phyloP scores from a whole-genome alignment of 1,139 yeast genomes.

The Suhomyces coccinellae region DNA sequence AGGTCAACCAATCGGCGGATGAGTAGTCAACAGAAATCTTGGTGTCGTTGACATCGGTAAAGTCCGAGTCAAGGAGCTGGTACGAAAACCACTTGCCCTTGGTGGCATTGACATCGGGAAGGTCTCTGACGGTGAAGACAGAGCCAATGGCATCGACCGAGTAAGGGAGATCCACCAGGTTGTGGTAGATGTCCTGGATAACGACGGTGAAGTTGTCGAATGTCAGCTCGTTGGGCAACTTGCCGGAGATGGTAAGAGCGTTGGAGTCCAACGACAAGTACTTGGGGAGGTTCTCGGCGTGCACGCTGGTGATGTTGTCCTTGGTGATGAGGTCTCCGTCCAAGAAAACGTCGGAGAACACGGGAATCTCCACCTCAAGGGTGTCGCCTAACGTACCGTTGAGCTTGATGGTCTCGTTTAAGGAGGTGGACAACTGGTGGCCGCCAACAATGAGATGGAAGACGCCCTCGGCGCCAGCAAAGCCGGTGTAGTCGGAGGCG shows the following conservation, averaged over 20 bases:
- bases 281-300: slow-evolving; percentile 50
- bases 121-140: slow-evolving; percentile 52
- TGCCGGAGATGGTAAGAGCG: slow-evolving; percentile 54
- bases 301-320: slow-evolving; percentile 56
- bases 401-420: slow-evolving; percentile 50
- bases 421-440: slow-evolving; percentile 70
- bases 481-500: slow-evolving; percentile 79
- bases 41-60: slow-evolving; percentile 55
- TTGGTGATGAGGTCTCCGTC: slow-evolving; percentile 54
- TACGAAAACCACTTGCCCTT: slow-evolving; percentile 58
- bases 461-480: slow-evolving; percentile 65
- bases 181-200: slow-evolving; percentile 62
- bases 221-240: slow-evolving; percentile 50
- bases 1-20: slow-evolving; percentile 60
- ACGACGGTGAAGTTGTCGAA: slow-evolving; percentile 54
- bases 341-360: slow-evolving; percentile 52
- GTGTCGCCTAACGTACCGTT: slow-evolving; percentile 66
- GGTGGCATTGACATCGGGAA: slow-evolving; percentile 67
- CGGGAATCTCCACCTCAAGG: slow-evolving; percentile 61
- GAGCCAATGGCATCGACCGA: slow-evolving; percentile 48
- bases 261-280: slow-evolving; percentile 56
- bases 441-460: slow-evolving; percentile 85
- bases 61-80: slow-evolving; percentile 51
- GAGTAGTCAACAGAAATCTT: slow-evolving; percentile 46
- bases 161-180: slow-evolving; percentile 60